Conservation (phyloP, 2,329 filamentous ascomycete species). For the Aschersonia sp. region DNA sequence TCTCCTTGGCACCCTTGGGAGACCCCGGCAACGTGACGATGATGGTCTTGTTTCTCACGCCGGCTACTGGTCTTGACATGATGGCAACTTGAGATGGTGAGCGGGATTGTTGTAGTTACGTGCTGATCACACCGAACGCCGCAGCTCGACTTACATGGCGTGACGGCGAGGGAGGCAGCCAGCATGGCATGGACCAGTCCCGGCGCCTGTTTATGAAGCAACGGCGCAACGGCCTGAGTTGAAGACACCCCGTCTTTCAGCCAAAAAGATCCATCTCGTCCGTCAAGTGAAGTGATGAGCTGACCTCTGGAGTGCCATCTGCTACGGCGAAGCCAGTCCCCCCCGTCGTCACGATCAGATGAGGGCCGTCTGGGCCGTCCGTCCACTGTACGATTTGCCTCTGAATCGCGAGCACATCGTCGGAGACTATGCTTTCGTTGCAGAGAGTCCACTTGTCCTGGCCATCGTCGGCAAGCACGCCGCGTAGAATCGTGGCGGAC, state of each 20-base stretch:
- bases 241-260: neutral
- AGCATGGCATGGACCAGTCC: conserved; percentile 96
- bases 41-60: conserved; percentile 66
- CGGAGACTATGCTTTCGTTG: conserved; percentile 63
- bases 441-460: conserved; percentile 57
- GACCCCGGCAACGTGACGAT: conserved; percentile 88
- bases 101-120: neutral
- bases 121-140: neutral
- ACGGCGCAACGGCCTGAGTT: conserved; percentile 54
- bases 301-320: conserved; percentile 80
- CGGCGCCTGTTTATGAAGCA: conserved; percentile 75
- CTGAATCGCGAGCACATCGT: conserved; percentile 64
- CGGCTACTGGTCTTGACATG: conserved; percentile 90
- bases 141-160: conserved; percentile 55
- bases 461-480: conserved; percentile 54
- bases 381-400: conserved; percentile 57
- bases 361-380: conserved; percentile 47
- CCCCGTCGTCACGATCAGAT: conserved; percentile 77
- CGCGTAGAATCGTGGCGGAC: conserved; percentile 49
- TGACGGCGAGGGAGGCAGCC: conserved; percentile 66
- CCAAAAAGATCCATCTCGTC: neutral
- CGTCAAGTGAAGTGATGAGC: neutral
- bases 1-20: conserved; percentile 89
- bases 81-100: conserved; percentile 56
- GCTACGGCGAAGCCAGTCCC: conserved; percentile 83